phyloP scores from a whole-genome alignment of 768 basidiomycete species.

The Pleurotus giganteus region DNA sequence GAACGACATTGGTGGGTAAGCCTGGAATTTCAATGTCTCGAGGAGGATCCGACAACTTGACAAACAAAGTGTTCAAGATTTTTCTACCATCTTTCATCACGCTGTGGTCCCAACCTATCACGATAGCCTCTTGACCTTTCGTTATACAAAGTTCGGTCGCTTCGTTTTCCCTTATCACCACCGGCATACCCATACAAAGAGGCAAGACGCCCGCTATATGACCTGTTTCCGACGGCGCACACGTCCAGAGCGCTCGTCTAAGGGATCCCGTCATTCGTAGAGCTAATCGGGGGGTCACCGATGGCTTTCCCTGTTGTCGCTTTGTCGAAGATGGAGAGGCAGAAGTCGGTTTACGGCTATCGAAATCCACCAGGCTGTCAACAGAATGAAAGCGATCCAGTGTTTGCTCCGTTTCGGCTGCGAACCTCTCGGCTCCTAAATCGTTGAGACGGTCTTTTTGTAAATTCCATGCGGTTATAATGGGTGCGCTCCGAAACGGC shows the following conservation, averaged over 20 bases:
- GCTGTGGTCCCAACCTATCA: no score
- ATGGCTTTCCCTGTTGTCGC: not conserved
- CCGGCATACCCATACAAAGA: constrained; percentile 29
- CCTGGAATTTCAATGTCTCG: no score
- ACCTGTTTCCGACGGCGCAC: constrained; percentile 1
- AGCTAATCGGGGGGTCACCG: no score
- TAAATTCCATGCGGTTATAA: constrained; percentile 36
- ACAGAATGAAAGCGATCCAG: constrained; percentile 24
- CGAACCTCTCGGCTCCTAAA: constrained; percentile 28
- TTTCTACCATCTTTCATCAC: no score
- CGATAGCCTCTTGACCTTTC: no score
- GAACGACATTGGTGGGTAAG: no score
- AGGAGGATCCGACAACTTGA: no score
- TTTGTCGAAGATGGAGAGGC: constrained; percentile 12
- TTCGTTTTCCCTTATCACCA: constrained; percentile 28
- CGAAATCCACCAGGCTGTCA: no score
- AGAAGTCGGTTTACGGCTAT: no score
- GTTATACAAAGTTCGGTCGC: constrained; percentile 33
- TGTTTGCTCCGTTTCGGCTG: constrained; percentile 25
- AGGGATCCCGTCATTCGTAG: constrained; percentile 15
- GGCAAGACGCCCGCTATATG: constrained; percentile 25
- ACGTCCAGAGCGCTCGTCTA: not conserved
- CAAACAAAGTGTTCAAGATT: no score
- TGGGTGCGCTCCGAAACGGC: constrained; percentile 29
- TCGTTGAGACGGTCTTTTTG: constrained; percentile 37